Conservation (phyloP, 2,329 filamentous ascomycete genomes). For the Sodiomyces alkalinus region DNA sequence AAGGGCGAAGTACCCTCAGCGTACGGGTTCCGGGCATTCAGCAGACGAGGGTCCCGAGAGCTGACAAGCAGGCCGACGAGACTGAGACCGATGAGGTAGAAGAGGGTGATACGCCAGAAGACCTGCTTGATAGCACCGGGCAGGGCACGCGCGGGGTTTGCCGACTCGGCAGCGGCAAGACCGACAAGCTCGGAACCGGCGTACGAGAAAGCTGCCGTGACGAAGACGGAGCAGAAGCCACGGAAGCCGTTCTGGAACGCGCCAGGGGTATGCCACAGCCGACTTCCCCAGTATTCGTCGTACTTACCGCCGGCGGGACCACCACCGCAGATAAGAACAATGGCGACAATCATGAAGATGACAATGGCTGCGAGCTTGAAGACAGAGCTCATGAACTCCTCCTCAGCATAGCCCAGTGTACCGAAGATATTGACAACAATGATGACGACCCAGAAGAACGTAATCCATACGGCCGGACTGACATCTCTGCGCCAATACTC, state of each 20-base stretch:
- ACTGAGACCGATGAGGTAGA: conserved; percentile 33
- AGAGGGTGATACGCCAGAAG: conserved; percentile 36
- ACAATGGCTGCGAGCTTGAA: conserved; percentile 42
- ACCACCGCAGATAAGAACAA: conserved; percentile 42
- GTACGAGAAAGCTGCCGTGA: conserved; percentile 55
- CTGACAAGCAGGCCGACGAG: conserved; percentile 30
- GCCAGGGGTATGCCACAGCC: conserved; percentile 25
- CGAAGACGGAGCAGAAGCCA: conserved; percentile 53
- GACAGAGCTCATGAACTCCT: conserved; percentile 39
- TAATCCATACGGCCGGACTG: conserved; percentile 35
- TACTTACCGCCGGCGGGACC: conserved; percentile 30
- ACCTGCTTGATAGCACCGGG: conserved; percentile 70
- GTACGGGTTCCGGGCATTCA: conserved; percentile 28
- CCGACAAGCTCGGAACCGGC: conserved; percentile 55
- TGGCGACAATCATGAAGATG: conserved; percentile 46
- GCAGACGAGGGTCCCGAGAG: conserved; percentile 25
- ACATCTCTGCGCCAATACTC: conserved; percentile 33
- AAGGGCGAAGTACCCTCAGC: conserved; percentile 13
- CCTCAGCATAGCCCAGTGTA: conserved; percentile 35
- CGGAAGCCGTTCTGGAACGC: conserved; percentile 55
- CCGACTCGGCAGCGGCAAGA: conserved; percentile 53
- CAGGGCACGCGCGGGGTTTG: conserved; percentile 53
- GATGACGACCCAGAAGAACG: conserved; percentile 33
- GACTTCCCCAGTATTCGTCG: conserved; percentile 25
- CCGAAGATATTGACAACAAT: conserved; percentile 39